Evolutionary conservation across 257 asterid species (phyloP).

Genomic region (Plectranthus barbatus): DNA sequence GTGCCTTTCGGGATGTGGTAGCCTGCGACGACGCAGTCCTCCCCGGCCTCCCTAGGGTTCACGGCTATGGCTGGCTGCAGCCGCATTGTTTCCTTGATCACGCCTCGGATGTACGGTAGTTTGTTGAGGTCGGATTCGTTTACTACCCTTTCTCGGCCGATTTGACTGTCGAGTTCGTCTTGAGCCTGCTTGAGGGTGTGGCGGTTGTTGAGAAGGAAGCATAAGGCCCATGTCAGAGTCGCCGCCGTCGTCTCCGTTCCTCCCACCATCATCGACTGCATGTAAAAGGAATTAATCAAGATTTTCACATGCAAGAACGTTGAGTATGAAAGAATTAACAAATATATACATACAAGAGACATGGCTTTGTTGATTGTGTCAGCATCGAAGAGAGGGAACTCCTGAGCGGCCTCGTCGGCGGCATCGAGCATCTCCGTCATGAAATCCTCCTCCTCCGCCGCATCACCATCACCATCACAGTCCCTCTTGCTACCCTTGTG

Average conservation of each 20-base stretch:
- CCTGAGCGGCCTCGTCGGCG: background rate
- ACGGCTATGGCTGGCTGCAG: constrained; percentile 30
- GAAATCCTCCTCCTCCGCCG: constrained; percentile 4
- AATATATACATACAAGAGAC: constrained; percentile 19
- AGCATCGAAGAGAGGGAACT: constrained; percentile 25
- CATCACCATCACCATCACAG: background rate
- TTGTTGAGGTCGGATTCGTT: constrained; percentile 30
- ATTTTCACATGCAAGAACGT: no score
- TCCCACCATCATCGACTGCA: constrained; percentile 26
- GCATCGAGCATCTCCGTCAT: constrained; percentile 17
- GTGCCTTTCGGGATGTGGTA: constrained; percentile 41
- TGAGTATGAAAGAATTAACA: no score
- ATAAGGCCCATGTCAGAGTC: constrained; percentile 34
- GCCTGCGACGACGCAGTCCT: constrained; percentile 41
- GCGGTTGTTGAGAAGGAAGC: constrained; percentile 26
- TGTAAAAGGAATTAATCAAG: no score
- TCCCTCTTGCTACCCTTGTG: background rate
- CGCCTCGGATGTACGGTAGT: constrained; percentile 36
- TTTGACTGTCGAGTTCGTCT: constrained; percentile 29
- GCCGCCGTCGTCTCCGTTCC: constrained; percentile 31
- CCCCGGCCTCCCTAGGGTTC: constrained; percentile 5
- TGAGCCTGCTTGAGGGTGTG: constrained; percentile 22
- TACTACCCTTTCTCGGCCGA: constrained; percentile 29
- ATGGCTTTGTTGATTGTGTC: constrained; percentile 28
- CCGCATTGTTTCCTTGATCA: constrained; percentile 43